phyloP scores from a whole-genome alignment of 768 basidiomycete species.

The Amanita pseudoporphyria region DNA sequence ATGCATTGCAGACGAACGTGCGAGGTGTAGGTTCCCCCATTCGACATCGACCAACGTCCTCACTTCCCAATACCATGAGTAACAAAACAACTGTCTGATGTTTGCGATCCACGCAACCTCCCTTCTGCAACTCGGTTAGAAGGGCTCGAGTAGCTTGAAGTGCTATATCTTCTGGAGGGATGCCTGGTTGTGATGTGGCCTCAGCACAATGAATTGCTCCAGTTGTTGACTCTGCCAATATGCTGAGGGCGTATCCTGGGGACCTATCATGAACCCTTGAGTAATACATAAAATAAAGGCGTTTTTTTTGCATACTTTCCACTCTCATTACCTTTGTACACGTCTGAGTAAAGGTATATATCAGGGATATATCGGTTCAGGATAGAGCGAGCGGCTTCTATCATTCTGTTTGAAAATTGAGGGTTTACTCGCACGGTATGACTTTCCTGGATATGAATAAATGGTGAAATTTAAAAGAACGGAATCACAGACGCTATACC shows the following conservation, averaged over 20 bases:
- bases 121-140: constrained; percentile 65
- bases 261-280: constrained; percentile 45
- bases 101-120: constrained; percentile 86
- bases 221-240: constrained; percentile 90
- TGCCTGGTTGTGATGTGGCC: constrained; percentile 70
- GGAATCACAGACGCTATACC: constrained; percentile 75
- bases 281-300: neutral
- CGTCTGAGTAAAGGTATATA: constrained; percentile 96
- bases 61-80: constrained; percentile 94
- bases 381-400: constrained; percentile 86
- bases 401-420: constrained; percentile 96
- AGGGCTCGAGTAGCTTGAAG: constrained; percentile 71
- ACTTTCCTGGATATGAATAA: constrained; percentile 28
- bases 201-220: constrained; percentile 83
- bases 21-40: constrained; percentile 78
- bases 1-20: constrained; percentile 44
- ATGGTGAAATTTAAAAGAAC: neutral
- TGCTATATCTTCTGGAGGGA: constrained; percentile 90
- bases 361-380: constrained; percentile 97
- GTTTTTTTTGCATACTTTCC: constrained; percentile 69
- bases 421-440: constrained; percentile 96
- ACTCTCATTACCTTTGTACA: constrained; percentile 95
- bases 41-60: constrained; percentile 86
- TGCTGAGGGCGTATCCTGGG: constrained; percentile 87
- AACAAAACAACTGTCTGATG: constrained; percentile 82